These are phyloP conservation scores for Tricholoma hemisulphureum DNA, from an alignment of 768 basidiomycete species.

Conservation along the genomic window DNA sequence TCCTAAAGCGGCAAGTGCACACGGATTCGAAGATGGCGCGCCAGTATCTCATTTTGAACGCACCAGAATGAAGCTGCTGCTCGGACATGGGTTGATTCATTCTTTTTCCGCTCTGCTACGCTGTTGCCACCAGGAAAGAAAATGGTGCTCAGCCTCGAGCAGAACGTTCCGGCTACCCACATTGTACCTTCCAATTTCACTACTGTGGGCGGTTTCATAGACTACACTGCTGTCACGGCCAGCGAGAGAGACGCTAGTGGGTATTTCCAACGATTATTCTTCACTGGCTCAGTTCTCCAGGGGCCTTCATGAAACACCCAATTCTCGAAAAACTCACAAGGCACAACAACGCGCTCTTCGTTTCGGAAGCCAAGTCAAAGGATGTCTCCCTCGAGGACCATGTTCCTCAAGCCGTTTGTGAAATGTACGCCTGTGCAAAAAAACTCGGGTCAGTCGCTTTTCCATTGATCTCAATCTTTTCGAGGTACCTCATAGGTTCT, in stretches of 20 bases:
- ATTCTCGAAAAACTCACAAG: neutral
- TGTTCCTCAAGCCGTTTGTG: slow-evolving; percentile 19
- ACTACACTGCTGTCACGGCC: slow-evolving; percentile 16
- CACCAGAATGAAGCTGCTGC: slow-evolving; percentile 9
- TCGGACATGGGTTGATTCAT: slow-evolving; percentile 16
- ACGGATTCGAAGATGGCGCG: too few species aligned
- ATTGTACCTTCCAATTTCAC: slow-evolving; percentile 9
- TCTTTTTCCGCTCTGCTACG: slow-evolving; percentile 12
- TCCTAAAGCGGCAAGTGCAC: too few species aligned
- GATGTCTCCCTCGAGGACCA: slow-evolving; percentile 1
- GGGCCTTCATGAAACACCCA: slow-evolving; percentile 1
- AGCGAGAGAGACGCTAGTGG: slow-evolving; percentile 7
- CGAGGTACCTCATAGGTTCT: neutral
- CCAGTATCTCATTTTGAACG: too few species aligned
- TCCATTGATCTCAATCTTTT: neutral
- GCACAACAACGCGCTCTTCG: slow-evolving; percentile 9
- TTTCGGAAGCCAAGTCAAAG: slow-evolving; percentile 16
- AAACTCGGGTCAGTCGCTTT: slow-evolving; percentile 11
- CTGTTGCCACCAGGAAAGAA: slow-evolving; percentile 1
- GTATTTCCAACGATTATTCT: slow-evolving; percentile 1
- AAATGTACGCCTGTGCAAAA: slow-evolving; percentile 18
- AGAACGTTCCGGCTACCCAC: slow-evolving; percentile 8
- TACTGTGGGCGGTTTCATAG: slow-evolving; percentile 12
- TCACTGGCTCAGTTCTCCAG: slow-evolving; percentile 6
- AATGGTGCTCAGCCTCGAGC: slow-evolving; percentile 18